Conservation (phyloP, 345 rosid species). For the Citrus maxima region DNA sequence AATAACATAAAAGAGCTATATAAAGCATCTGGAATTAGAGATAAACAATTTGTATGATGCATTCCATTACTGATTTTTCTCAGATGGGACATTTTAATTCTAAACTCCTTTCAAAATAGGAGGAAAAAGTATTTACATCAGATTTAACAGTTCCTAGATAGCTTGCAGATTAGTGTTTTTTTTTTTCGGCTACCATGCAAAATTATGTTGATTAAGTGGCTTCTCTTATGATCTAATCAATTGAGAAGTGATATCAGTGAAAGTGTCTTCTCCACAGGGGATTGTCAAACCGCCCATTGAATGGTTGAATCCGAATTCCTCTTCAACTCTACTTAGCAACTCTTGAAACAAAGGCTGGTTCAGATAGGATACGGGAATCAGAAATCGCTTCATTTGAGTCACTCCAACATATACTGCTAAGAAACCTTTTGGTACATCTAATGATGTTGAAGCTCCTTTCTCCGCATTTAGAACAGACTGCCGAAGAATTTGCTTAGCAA, state of each 20-base stretch:
- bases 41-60: not conserved
- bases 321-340: constrained; percentile 28
- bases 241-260: constrained; percentile 26
- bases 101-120: not conserved
- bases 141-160: not conserved
- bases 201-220: not conserved
- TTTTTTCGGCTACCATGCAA: not conserved
- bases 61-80: not conserved
- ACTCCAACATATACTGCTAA: constrained; percentile 19
- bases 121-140: not conserved
- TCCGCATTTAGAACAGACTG: not conserved
- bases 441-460: not conserved
- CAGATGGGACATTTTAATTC: not conserved
- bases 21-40: not conserved
- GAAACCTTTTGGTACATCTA: constrained; percentile 12
- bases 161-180: not conserved
- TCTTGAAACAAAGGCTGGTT: constrained; percentile 37
- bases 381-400: constrained; percentile 22
- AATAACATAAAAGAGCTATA: not conserved
- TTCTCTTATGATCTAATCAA: constrained; percentile 9
- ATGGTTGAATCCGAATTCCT: constrained; percentile 38
- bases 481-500: constrained; percentile 8
- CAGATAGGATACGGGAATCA: constrained; percentile 29
- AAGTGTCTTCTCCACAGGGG: constrained; percentile 34
- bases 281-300: constrained; percentile 36